phyloP scores from a whole-genome alignment of 495 filamentous ascomycete species.

The Hyaloscypha finlandica region DNA sequence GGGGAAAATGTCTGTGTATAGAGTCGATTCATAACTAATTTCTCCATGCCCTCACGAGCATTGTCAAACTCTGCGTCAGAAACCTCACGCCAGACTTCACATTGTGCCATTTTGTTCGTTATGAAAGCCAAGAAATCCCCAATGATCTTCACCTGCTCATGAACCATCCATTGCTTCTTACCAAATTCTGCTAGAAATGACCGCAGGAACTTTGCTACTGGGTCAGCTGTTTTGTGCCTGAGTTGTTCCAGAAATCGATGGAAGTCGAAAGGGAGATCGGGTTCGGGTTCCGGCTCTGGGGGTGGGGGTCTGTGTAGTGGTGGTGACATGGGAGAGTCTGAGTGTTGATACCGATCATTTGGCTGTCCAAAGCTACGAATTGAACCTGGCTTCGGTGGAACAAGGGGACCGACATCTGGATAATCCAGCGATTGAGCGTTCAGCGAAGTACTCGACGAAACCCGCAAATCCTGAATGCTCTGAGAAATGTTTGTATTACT shows the following conservation, averaged over 20 bases:
- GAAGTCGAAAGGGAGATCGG: conserved; percentile 93
- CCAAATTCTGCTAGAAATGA: conserved; percentile 95
- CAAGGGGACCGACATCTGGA: conserved; percentile 50
- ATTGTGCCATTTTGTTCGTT: conserved; percentile 97
- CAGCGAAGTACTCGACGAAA: conserved; percentile 41
- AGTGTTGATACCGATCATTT: conserved; percentile 36
- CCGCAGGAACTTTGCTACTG: conserved; percentile 90
- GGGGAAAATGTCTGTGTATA: conserved; percentile 97
- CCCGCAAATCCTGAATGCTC: conserved; percentile 45
- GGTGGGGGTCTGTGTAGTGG: conserved; percentile 69
- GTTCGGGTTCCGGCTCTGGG: conserved; percentile 86
- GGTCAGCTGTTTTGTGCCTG: conserved; percentile 92
- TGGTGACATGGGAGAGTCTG: conserved; percentile 50
- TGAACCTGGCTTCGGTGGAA: conserved; percentile 52
- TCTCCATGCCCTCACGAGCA: conserved; percentile 98
- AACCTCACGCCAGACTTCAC: conserved; percentile 94
- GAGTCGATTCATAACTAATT: conserved; percentile 97
- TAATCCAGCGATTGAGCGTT: conserved; percentile 34
- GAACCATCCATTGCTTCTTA: conserved; percentile 99
- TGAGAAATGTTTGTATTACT: conserved; percentile 46
- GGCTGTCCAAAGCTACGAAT: conserved; percentile 36
- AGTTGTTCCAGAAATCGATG: conserved; percentile 96
- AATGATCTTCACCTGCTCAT: conserved; percentile 98
- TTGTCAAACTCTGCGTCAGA: conserved; percentile 98
- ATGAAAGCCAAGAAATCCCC: conserved; percentile 98